These are phyloP conservation scores for Camelina hispida DNA, from an alignment of 345 rosid genomes.

Conservation along the genomic window DNA sequence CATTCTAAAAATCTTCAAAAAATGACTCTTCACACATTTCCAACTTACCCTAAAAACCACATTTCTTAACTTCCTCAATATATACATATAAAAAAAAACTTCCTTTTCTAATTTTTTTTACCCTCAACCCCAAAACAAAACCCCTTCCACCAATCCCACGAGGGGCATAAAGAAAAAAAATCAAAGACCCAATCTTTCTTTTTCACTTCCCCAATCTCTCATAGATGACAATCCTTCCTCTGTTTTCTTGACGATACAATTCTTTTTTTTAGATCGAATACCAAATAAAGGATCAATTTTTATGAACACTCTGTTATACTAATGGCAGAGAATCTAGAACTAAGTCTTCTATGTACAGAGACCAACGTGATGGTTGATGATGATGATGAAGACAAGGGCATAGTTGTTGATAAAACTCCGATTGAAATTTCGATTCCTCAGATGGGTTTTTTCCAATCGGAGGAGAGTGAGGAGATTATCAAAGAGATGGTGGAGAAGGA, in stretches of 20 bases:
- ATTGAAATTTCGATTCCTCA: constrained; percentile 42
- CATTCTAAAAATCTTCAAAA: constrained; percentile 5
- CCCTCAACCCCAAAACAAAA: constrained; percentile 37
- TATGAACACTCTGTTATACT: constrained; percentile 29
- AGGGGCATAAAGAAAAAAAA: constrained; percentile 32
- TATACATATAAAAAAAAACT: constrained; percentile 34
- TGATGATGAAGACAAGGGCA: constrained; percentile 38
- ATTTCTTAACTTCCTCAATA: constrained; percentile 40
- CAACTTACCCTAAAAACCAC: constrained; percentile 49
- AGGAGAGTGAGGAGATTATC: constrained; percentile 59
- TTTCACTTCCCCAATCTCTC: constrained; percentile 44
- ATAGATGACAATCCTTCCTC: constrained; percentile 44
- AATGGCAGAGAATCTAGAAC: constrained; percentile 63
- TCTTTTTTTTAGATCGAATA: constrained; percentile 24
- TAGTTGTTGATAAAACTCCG: constrained; percentile 43
- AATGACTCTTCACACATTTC: constrained; percentile 7
- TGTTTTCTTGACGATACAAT: constrained; percentile 19
- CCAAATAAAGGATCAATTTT: constrained; percentile 7
- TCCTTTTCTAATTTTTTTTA: constrained; percentile 27
- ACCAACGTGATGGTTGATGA: constrained; percentile 31
- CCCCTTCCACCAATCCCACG: constrained; percentile 31
- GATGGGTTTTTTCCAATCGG: constrained; percentile 53
- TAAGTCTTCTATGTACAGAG: constrained; percentile 61
- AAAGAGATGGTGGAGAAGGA: constrained; percentile 66
- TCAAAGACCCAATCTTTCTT: constrained; percentile 44